phyloP scores from a whole-genome alignment of 1,139 yeast genomes.

The Dujonia santamariae region DNA sequence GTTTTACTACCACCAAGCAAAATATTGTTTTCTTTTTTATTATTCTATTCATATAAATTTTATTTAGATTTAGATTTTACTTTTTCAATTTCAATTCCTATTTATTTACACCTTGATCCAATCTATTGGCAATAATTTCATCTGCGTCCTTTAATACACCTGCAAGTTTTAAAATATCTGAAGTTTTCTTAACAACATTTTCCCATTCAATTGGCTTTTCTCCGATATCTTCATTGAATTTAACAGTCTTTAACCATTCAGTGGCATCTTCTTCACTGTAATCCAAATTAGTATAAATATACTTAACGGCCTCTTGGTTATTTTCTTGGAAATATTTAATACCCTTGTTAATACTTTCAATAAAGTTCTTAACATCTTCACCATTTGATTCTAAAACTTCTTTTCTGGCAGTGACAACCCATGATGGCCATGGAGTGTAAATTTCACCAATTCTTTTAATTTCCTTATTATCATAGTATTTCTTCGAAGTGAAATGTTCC shows the following conservation, averaged over 20 bases:
- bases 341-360: slow-evolving; percentile 62
- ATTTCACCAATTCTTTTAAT: slow-evolving; percentile 83
- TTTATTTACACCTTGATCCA: slow-evolving; percentile 23
- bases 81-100: too few relatives aligned
- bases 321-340: slow-evolving; percentile 59
- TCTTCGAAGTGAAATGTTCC: slow-evolving; percentile 89
- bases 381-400: slow-evolving; percentile 26
- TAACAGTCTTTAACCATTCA: slow-evolving; percentile 77
- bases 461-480: slow-evolving; percentile 75
- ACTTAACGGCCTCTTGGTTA: slow-evolving; percentile 62
- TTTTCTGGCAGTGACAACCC: slow-evolving; percentile 67
- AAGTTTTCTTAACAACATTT: slow-evolving; percentile 54
- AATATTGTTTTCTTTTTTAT: neutral
- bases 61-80: neutral
- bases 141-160: slow-evolving; percentile 49
- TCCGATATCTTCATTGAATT: slow-evolving; percentile 52
- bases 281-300: slow-evolving; percentile 66
- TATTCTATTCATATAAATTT: neutral
- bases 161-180: slow-evolving; percentile 56
- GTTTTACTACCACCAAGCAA: too few relatives aligned
- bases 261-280: slow-evolving; percentile 74
- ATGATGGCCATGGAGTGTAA: slow-evolving; percentile 95
- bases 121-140: slow-evolving; percentile 26
- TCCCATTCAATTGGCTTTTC: slow-evolving; percentile 44
- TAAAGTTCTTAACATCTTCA: slow-evolving; percentile 37